Conservation (phyloP, 257 asterid genomes). For the Anisodus tanguticus region DNA sequence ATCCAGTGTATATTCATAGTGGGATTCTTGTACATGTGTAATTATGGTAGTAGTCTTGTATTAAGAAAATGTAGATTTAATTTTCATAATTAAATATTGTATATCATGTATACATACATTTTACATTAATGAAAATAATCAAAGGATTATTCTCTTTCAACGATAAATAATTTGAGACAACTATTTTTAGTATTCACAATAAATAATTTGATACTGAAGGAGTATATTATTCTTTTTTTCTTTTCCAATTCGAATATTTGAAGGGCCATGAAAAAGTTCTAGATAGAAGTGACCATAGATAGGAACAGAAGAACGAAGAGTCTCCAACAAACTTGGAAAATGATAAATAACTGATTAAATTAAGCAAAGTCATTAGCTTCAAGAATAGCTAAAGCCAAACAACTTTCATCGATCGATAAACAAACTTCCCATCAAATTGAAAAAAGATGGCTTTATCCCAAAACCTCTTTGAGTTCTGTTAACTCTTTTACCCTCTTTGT, state of each 20-base stretch:
- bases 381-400: constrained; percentile 26
- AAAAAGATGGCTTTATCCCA: constrained; percentile 12
- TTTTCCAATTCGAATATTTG: background rate
- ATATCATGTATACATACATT: no score
- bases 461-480: constrained; percentile 16
- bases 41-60: no score
- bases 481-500: constrained; percentile 10
- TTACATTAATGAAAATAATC: no score
- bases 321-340: constrained; percentile 26
- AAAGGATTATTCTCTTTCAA: no score
- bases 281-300: background rate
- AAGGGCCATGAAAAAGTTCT: background rate
- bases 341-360: constrained; percentile 24
- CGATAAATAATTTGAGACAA: background rate
- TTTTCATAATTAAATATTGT: no score
- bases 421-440: constrained; percentile 15
- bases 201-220: no score
- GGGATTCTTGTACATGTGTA: no score
- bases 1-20: no score
- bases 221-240: background rate
- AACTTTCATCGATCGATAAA: constrained; percentile 23
- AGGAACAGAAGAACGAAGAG: constrained; percentile 19
- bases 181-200: no score
- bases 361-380: constrained; percentile 28
- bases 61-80: no score